Conservation (phyloP, 108 stramenopile genomes). For the Cylindrotheca fusiformis region DNA sequence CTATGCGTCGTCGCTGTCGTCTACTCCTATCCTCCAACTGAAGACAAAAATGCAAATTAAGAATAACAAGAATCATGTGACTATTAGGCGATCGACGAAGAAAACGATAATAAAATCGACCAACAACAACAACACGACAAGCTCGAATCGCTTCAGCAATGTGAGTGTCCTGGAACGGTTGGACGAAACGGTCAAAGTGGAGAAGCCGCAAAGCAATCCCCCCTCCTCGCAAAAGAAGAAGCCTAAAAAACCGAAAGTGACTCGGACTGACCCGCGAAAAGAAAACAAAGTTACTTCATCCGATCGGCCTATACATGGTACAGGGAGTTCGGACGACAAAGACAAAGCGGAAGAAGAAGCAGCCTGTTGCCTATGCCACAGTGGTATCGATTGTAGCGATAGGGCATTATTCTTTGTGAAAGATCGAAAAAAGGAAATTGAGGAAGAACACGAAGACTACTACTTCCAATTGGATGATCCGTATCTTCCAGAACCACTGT, state of each 20-base stretch:
- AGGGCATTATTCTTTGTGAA: constrained; percentile 52
- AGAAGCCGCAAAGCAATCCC: no score
- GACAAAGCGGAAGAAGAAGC: constrained; percentile 44
- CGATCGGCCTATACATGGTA: background rate
- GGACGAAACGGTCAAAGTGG: no score
- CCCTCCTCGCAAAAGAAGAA: no score
- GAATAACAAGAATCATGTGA: no score
- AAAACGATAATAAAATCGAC: background rate
- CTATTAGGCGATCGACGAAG: no score
- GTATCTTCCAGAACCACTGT: constrained; percentile 51
- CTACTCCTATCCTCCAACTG: constrained; percentile 16
- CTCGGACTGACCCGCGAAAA: no score
- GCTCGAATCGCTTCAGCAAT: no score
- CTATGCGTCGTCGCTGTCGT: constrained; percentile 13
- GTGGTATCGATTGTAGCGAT: constrained; percentile 76
- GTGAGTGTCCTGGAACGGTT: no score
- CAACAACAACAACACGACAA: background rate
- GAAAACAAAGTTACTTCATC: background rate
- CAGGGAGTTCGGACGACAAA: background rate
- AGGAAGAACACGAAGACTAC: constrained; percentile 26
- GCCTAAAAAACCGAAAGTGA: constrained; percentile 1
- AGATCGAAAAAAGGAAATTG: constrained; percentile 37
- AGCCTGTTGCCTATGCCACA: constrained; percentile 80
- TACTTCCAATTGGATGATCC: constrained; percentile 40
- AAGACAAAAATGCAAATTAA: no score